Conservation (phyloP, 495 filamentous ascomycete genomes). For the Penicillium paxilli region DNA sequence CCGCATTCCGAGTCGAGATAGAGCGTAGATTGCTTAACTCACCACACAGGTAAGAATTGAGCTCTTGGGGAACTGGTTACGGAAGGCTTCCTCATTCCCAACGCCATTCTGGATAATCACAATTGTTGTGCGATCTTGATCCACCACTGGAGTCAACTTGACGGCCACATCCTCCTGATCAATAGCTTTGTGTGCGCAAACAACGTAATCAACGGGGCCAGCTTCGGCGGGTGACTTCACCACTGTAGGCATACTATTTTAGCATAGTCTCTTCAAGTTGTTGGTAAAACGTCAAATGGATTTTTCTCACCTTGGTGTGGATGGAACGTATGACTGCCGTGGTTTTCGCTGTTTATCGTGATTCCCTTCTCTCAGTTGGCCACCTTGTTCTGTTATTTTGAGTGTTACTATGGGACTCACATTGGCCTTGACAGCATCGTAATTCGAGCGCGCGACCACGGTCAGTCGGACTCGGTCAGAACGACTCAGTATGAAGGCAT, state of each 20-base stretch:
- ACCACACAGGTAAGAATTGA: slow-evolving; percentile 62
- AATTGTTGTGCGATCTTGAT: slow-evolving; percentile 38
- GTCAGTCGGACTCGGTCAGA: slow-evolving; percentile 43
- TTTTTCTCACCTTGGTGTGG: slow-evolving; percentile 35
- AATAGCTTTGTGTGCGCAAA: slow-evolving; percentile 54
- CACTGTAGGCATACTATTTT: slow-evolving; percentile 28
- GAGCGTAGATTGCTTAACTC: slow-evolving; percentile 2
- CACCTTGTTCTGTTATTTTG: background rate
- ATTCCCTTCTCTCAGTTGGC: slow-evolving; percentile 33
- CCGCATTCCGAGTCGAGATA: background rate
- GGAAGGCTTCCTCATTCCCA: slow-evolving; percentile 65
- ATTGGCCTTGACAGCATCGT: slow-evolving; percentile 43
- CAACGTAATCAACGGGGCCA: slow-evolving; percentile 38
- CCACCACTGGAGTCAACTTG: slow-evolving; percentile 40
- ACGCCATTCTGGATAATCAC: slow-evolving; percentile 73
- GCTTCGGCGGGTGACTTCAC: slow-evolving; percentile 42
- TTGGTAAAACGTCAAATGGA: background rate
- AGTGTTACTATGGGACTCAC: slow-evolving; percentile 16
- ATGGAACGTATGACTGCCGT: slow-evolving; percentile 44
- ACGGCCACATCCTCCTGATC: slow-evolving; percentile 36
- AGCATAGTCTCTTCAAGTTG: no score
- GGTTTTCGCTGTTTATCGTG: slow-evolving; percentile 44
- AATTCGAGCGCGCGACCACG: slow-evolving; percentile 55
- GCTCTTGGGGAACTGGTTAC: slow-evolving; percentile 50
- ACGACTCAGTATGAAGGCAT: slow-evolving; percentile 46